Percentiles rank a stretch among this genome's conserved stretches.
Conservation (phyloP, 2,329 filamentous ascomycete species). For the Cladosporium sp. region DNA sequence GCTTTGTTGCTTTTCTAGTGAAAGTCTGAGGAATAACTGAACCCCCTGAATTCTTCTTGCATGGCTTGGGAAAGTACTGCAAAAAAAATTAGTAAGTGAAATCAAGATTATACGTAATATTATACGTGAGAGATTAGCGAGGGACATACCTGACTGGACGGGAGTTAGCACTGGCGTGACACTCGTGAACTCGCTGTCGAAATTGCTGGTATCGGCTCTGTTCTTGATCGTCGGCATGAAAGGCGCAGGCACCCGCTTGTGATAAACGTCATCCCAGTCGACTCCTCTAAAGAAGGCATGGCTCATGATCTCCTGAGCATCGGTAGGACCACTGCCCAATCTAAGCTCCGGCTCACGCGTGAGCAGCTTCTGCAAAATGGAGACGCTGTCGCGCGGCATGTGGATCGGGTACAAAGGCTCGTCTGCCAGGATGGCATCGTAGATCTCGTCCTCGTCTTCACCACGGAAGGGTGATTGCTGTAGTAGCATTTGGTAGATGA, state of each 20-base stretch:
- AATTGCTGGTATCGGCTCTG: conserved; percentile 98
- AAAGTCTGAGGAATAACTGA: conserved; percentile 95
- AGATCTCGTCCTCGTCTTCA: conserved; percentile 98
- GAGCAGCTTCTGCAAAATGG: conserved; percentile 94
- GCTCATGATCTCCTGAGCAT: conserved; percentile 98
- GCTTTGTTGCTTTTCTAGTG: conserved; percentile 48
- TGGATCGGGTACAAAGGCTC: conserved; percentile 97
- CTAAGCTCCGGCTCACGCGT: conserved; percentile 92
- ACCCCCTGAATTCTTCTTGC: conserved; percentile 99
- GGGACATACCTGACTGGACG: conserved; percentile 93
- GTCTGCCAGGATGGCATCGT: conserved; percentile 95
- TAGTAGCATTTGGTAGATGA: conserved; percentile 99
- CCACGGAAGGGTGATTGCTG: conserved; percentile 98
- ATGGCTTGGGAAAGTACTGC: conserved; percentile 97
- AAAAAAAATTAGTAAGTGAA: too few species aligned
- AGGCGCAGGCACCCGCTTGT: conserved; percentile 86
- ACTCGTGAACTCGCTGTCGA: conserved; percentile 97
- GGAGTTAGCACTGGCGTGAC: conserved; percentile 96
- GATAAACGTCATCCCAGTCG: conserved; percentile 98
- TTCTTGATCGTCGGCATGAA: conserved; percentile 89
- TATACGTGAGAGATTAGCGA: too few species aligned
- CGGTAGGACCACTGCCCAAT: conserved; percentile 89
- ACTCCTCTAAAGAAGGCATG: conserved; percentile 98
- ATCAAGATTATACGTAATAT: too few species aligned
- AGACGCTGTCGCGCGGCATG: conserved; percentile 97